Evolutionary conservation across 2,329 filamentous ascomycete genomes (phyloP), one percentile per base, ranked within the genome.

Genomic region (Colletotrichum incanum): DNA sequence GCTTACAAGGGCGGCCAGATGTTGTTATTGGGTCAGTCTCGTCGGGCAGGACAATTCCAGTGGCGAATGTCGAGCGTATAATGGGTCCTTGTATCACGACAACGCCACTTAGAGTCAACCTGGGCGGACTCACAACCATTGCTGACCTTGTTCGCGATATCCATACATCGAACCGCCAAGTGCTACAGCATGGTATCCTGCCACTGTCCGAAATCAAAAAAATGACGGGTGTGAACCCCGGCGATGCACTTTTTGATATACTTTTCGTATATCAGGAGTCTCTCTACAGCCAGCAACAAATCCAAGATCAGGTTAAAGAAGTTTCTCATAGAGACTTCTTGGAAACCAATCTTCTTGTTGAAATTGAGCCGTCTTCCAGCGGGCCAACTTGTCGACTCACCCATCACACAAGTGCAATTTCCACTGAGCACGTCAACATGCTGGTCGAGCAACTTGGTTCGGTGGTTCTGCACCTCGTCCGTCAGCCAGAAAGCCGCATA

Each of bases 261-360:
- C 84, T 98, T 0, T 92, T 97, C 76, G 91, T 95, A 0, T 98
- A 95, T 86, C 95, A 98, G 76, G 92, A 97, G 77, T 93, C 92
- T 0, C 83, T 93, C 1, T 81, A 84, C 77, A 83, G 76, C 76
- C 76, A 74, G 34, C 62, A 63, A 52, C 23, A 74, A 39, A 41
- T 54, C 1, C 72, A 74, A 1, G 76, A 80, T 3, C 45, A 79
- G 2, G 83, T 96, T 0, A 80, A 77, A 12, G 85, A 94, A 66
- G 79, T 89, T 0, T 86, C 88, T 34, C 90, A 93, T 64, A 80
- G 87, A 6, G 95, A 98, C 78, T 89, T 89, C 28, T 84, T 96
- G 8, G 95, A 97, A 78, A 95, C 94, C 52, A 91, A 90, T 67
- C 78, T 97, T 1, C 87, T 95, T 2, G 79, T 97, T 8, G 95